Evolutionary conservation across 2,329 filamentous ascomycete genomes (phyloP).

Genomic region (Colletotrichum eremochloae): DNA sequence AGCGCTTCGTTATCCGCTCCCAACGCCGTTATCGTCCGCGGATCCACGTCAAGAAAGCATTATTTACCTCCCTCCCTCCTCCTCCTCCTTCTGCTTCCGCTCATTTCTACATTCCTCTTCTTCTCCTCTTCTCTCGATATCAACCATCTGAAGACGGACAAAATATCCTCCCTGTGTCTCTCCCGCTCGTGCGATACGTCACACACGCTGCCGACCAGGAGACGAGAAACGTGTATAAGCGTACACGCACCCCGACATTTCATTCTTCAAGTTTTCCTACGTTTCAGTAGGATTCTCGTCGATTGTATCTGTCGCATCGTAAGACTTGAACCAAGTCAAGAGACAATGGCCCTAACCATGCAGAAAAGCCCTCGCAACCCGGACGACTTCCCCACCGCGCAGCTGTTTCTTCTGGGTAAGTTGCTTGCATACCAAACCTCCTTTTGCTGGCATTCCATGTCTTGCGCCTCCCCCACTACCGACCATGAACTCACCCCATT

Average conservation of each 20-base stretch:
- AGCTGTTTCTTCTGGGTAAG: constrained; percentile 88
- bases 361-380: constrained; percentile 69
- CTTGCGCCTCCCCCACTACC: constrained; percentile 4
- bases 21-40: constrained; percentile 39
- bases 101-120: constrained; percentile 34
- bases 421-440: constrained; percentile 38
- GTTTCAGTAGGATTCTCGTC: constrained; percentile 35
- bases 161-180: constrained; percentile 10
- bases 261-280: constrained; percentile 42
- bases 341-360: constrained; percentile 66
- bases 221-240: constrained; percentile 39
- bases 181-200: constrained; percentile 19
- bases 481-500: not conserved
- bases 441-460: constrained; percentile 6
- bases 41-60: constrained; percentile 31
- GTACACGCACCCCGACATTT: constrained; percentile 36
- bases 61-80: constrained; percentile 33
- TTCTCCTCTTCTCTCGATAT: constrained; percentile 11
- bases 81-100: constrained; percentile 35
- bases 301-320: constrained; percentile 58
- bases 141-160: constrained; percentile 35
- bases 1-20: constrained; percentile 32
- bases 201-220: constrained; percentile 28
- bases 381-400: constrained; percentile 83
- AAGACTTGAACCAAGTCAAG: constrained; percentile 56